Evolutionary conservation across 106 monocot species (phyloP), one percentile per base, ranked within the genome.

Genomic region (Iris macrosiphon): DNA sequence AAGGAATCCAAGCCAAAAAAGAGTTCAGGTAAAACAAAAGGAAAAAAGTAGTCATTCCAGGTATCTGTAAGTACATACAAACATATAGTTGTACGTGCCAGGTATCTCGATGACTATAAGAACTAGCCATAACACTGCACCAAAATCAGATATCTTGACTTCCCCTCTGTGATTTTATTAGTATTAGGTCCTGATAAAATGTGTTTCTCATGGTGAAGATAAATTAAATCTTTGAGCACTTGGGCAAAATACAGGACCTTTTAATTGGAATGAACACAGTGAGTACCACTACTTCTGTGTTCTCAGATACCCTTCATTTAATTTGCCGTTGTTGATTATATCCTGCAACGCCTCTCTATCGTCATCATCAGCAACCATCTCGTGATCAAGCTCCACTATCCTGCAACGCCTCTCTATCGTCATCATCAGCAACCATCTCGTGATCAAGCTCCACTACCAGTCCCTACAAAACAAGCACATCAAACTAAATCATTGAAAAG

Each of bases 261-360:
- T 56, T 47, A 57, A 37, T 35, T 56, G 44, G 20, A 66, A 55
- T 43, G 15, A 9, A 10, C n/a, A n/a, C n/a, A n/a, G n/a, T n/a
- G n/a, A n/a, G n/a, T n/a, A n/a, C n/a, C n/a, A n/a, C n/a, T n/a
- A n/a, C n/a, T n/a, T n/a, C n/a, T n/a, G n/a, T n/a, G n/a, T n/a
- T n/a, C n/a, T n/a, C n/a, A 98, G 86, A 42, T 86, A 98, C 21
- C 96, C 90, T 77, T 98, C 96, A 65, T 80, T 98, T 62, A 98
- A 46, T 75, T 80, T 90, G 25, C 53, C 68, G 70, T 98, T 98
- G 57, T 83, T 83, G 11, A 90, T 53, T 45, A 90, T 98, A 22
- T 98, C 96, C 60, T 98, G 90, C 45, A 90, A 67, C 7, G 52
- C 49, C 50, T 90, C 96, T 52, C 80, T 77, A 25, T 98, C 86